These are phyloP conservation scores for Podila minutissima DNA, from an alignment of 192 early-diverging fungal genomes.

Conservation along the genomic window DNA sequence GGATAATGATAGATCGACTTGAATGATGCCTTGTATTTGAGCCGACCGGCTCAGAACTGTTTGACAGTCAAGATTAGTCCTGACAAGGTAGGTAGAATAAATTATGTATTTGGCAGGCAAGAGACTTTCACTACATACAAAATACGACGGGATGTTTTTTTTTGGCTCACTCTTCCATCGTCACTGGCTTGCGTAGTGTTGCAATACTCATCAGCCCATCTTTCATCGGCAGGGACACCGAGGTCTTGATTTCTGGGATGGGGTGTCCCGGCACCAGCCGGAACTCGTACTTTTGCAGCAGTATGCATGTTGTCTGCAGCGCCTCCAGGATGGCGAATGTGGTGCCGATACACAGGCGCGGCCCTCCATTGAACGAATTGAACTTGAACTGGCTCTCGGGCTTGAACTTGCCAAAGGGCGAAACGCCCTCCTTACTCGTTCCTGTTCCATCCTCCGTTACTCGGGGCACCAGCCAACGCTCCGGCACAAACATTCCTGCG, in stretches of 20 bases:
- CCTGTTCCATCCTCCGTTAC: background rate
- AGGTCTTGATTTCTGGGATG: conserved; percentile 1
- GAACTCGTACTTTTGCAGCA: conserved; percentile 46
- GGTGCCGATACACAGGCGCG: conserved; percentile 50
- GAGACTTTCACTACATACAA: no score
- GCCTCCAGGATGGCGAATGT: conserved; percentile 53
- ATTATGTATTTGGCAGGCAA: no score
- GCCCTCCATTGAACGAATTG: conserved; percentile 66
- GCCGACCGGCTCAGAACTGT: no score
- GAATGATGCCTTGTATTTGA: no score
- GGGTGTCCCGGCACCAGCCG: conserved; percentile 33
- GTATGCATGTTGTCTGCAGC: conserved; percentile 22
- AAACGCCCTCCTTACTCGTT: background rate
- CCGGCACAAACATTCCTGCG: conserved; percentile 57
- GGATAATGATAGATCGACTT: no score
- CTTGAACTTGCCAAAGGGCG: conserved; percentile 31
- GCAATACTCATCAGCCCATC: conserved; percentile 27
- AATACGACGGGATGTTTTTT: no score
- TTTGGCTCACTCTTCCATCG: background rate
- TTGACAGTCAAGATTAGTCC: no score
- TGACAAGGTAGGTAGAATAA: no score
- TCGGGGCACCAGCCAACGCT: conserved; percentile 52
- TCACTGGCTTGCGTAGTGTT: background rate
- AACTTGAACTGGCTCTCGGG: conserved; percentile 57
- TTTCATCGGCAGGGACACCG: conserved; percentile 46